Base-by-base conservation (phyloP, 352 stramenopile genomes). In the Globisporangium apiculatum region DNA sequence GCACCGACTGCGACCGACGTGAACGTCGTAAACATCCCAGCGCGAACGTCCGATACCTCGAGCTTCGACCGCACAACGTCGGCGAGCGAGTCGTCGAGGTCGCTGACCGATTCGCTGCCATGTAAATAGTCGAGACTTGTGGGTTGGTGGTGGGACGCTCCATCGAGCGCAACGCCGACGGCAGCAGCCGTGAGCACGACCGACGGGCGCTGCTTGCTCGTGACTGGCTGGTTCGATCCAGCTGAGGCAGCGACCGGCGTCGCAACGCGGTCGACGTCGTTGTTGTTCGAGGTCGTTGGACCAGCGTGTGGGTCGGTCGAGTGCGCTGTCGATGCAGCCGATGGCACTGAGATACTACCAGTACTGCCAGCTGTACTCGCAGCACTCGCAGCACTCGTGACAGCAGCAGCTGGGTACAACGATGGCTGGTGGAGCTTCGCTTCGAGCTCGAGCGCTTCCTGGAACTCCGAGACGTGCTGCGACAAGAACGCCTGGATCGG, bases 361-460 rank as follows among this genome's bases (percentile, higher is more conserved):
- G 41, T 14, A 46, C 41, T 17, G 4, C 11, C 41, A 46, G 41
- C 41, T 7, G 41, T 14, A 46, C 41, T 46, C 4, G 41, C 41
- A 6, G 0, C 41, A n/a, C 41, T 46, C 11, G 41, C 4, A 45
- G 4, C 8, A 7, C 18, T 24, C 18, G 18, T 24, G 18, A 24
- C 18, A 24, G 4, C 8, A 12, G 8, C 67, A 9, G 50, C 69
- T 52, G 64, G 76, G 65, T 91, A 89, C 36, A 86, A 50, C 11
- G 79, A 89, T 10, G 85, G 83, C 55, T 94, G 85, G 53, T 95
- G 83, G 18, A 95, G 68, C 57, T 92, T 93, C n/a, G 85, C 85
- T 57, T 95, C 85, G 3, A 91, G 73, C 54, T 95, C 83, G 18
- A 95, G 64, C 3, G 85, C 85, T 53, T 93, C 81, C 54, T 95